Evolutionary conservation across 2,329 filamentous ascomycete genomes (phyloP).

Genomic region (Parastagonospora avenae): DNA sequence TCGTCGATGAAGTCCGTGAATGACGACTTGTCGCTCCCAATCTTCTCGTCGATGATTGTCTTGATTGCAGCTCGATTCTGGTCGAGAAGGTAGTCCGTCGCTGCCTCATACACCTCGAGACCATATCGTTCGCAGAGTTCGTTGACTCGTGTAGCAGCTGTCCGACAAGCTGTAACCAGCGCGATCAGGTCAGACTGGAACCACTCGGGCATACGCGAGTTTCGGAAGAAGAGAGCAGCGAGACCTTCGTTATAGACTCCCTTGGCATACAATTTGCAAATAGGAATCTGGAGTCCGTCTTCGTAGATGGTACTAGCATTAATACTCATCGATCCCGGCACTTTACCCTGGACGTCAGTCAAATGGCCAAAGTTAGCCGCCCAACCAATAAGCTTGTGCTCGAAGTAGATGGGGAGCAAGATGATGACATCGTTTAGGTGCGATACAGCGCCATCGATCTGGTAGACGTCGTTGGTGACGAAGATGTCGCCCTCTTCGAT

Average conservation of each 20-base stretch:
- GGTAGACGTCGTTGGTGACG: conserved; percentile 58
- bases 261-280: conserved; percentile 53
- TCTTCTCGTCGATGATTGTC: conserved; percentile 54
- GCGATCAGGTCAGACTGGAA: conserved; percentile 56
- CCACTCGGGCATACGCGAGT: conserved; percentile 57
- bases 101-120: conserved; percentile 52
- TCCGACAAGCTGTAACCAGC: conserved; percentile 54
- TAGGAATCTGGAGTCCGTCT: conserved; percentile 57
- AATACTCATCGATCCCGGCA: conserved; percentile 58
- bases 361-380: conserved; percentile 59
- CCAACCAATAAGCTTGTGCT: conserved; percentile 54
- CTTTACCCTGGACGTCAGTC: conserved; percentile 53
- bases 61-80: conserved; percentile 53
- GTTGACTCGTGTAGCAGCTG: conserved; percentile 51
- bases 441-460: conserved; percentile 56
- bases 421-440: conserved; percentile 59
- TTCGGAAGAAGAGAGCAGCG: conserved; percentile 54
- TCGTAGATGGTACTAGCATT: conserved; percentile 56
- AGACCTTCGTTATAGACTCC: conserved; percentile 53
- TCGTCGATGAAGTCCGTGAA: conserved; percentile 59
- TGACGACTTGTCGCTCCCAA: conserved; percentile 48
- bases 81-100: conserved; percentile 51
- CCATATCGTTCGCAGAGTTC: conserved; percentile 55
- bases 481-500: conserved; percentile 58
- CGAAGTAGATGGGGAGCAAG: conserved; percentile 54